These are phyloP conservation scores for Chrysopogon serrulatus DNA, from an alignment of 176 grass and related monocot genomes.

Conservation along the genomic window DNA sequence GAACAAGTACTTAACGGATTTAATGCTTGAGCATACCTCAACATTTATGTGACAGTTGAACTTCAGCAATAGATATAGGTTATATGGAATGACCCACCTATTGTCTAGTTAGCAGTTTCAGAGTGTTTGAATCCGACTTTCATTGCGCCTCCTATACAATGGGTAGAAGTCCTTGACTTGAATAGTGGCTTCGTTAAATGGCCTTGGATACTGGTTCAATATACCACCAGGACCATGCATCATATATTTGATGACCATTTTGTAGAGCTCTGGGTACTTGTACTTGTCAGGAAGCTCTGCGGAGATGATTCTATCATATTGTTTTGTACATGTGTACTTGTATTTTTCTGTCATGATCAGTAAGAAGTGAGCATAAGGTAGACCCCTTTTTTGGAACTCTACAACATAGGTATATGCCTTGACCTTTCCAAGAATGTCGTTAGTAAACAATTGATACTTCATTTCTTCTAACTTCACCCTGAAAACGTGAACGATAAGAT, in stretches of 20 bases:
- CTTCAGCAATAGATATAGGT: neutral
- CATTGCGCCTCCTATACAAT: neutral
- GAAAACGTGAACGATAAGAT: neutral
- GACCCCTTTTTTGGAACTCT: too few species aligned
- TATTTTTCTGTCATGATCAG: neutral
- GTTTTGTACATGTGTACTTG: neutral
- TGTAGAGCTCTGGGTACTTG: neutral
- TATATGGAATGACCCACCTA: neutral
- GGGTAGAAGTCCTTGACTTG: neutral
- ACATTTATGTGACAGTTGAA: constrained; percentile 3
- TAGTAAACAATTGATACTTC: neutral
- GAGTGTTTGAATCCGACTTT: neutral
- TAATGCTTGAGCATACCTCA: neutral
- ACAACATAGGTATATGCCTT: too few species aligned
- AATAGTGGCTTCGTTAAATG: too few species aligned
- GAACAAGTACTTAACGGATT: neutral
- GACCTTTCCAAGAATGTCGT: neutral
- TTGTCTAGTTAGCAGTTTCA: neutral
- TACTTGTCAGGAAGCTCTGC: neutral
- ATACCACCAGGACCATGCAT: neutral
- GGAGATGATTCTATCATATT: neutral
- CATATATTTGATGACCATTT: neutral
- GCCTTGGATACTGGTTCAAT: neutral
- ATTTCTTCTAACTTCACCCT: neutral
- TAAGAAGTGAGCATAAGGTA: neutral